Conservation (phyloP, 345 rosid species). For the Murraya paniculata region DNA sequence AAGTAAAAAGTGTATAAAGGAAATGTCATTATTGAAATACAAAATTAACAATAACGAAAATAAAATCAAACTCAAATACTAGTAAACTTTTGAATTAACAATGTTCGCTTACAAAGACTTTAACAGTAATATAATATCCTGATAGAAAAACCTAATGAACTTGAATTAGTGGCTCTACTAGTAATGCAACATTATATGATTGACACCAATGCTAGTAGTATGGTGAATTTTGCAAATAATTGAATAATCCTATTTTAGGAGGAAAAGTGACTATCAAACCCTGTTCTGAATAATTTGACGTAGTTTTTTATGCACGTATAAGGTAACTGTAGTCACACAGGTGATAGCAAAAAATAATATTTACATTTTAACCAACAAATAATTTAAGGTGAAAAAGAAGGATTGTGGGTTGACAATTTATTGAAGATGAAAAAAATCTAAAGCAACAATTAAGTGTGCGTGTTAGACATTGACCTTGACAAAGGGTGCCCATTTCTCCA, state of each 20-base stretch:
- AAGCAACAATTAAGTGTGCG: neutral
- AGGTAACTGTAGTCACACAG: neutral
- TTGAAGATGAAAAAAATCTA: neutral
- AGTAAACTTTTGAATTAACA: neutral
- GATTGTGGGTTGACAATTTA: neutral
- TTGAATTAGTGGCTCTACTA: neutral
- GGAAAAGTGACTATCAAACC: neutral
- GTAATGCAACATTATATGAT: neutral
- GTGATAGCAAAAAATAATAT: neutral
- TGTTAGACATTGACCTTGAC: conserved; percentile 50
- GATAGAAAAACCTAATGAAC: neutral
- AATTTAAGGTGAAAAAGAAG: neutral
- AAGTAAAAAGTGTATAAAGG: neutral
- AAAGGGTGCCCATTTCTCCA: conserved; percentile 97
- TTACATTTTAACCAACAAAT: neutral
- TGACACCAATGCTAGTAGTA: neutral
- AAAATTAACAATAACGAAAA: neutral
- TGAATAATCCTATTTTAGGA: neutral
- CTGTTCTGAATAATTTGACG: neutral
- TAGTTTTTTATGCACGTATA: neutral
- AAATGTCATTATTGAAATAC: neutral
- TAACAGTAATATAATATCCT: neutral
- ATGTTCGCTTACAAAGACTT: neutral
- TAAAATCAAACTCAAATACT: neutral
- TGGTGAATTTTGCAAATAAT: neutral